Evolutionary conservation across 2,329 filamentous ascomycete genomes (phyloP).

Genomic region (Colletotrichum salicis): DNA sequence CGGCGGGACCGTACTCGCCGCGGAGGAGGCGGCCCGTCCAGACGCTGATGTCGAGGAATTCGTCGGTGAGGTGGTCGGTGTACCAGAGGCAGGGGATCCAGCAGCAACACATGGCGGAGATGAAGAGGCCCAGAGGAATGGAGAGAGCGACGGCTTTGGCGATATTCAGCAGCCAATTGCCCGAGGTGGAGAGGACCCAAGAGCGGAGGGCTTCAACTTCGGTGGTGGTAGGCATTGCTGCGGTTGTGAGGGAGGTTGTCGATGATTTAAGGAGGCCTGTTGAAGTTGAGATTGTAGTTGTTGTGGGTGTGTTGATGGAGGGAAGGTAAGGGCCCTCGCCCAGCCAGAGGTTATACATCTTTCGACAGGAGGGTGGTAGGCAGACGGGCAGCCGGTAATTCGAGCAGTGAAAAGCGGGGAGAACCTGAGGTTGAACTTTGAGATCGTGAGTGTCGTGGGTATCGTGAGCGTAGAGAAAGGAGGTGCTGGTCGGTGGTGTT

Average conservation of each 20-base stretch:
- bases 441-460: background rate
- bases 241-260: background rate
- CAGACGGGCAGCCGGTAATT: background rate
- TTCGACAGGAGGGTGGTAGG: background rate
- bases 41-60: background rate
- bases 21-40: background rate
- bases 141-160: slow-evolving; percentile 35
- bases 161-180: slow-evolving; percentile 1
- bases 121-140: slow-evolving; percentile 28
- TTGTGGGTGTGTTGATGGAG: background rate
- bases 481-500: no score
- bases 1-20: background rate
- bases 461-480: no score
- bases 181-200: slow-evolving; percentile 15
- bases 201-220: background rate
- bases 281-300: background rate
- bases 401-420: background rate
- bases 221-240: background rate
- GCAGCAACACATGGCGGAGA: slow-evolving; percentile 37
- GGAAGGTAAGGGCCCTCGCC: background rate
- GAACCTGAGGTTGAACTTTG: background rate
- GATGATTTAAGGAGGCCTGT: background rate
- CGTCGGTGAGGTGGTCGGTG: slow-evolving; percentile 14
- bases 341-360: background rate
- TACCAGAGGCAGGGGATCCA: slow-evolving; percentile 35